Conservation (phyloP, 2,329 filamentous ascomycete genomes). For the Thielaviopsis musarum region DNA sequence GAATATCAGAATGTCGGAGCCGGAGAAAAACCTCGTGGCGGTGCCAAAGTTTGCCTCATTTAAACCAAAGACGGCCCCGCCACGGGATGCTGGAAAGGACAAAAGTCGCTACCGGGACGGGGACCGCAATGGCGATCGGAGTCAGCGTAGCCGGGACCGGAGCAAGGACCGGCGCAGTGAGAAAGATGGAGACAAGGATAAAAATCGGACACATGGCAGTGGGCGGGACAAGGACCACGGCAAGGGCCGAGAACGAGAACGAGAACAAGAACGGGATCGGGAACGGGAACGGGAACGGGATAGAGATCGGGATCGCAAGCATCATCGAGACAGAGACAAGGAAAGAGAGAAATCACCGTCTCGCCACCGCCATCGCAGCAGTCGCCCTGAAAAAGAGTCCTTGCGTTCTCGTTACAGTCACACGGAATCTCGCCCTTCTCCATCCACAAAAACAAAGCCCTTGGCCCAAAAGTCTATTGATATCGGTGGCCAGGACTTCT, state of each 20-base stretch:
- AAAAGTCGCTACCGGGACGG: background rate
- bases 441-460: background rate
- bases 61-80: constrained; percentile 20
- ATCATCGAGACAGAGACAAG: background rate
- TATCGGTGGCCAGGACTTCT: constrained; percentile 24
- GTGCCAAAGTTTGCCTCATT: constrained; percentile 65
- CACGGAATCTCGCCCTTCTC: too few relatives aligned
- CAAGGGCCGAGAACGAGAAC: constrained; percentile 5
- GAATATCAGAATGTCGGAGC: constrained; percentile 16
- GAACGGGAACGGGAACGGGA: background rate
- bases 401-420: background rate
- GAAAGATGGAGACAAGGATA: background rate
- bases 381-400: background rate
- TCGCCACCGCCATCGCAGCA: background rate
- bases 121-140: background rate
- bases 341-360: background rate
- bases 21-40: constrained; percentile 15
- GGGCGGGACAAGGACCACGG: background rate
- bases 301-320: background rate
- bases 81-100: background rate
- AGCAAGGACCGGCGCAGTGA: constrained; percentile 7
- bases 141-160: background rate
- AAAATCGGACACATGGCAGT: background rate
- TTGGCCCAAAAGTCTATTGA: background rate
- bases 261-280: constrained; percentile 1